Evolutionary conservation across 495 filamentous ascomycete species (phyloP), one percentile per base, ranked within the genome.

Genomic region (Podospora sp.): DNA sequence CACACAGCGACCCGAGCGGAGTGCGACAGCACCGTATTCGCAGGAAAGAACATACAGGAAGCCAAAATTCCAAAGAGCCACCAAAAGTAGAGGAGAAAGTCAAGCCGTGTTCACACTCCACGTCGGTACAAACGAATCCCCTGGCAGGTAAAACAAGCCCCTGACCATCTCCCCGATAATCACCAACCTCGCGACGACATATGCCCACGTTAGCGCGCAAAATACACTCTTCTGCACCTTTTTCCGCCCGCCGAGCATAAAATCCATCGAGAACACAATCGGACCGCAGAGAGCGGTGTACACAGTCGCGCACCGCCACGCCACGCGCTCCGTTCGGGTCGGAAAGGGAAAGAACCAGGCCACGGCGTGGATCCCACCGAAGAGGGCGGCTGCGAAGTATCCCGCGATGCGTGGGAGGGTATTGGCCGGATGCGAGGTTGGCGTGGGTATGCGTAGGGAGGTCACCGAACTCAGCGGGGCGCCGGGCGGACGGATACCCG

Each of bases 301-400:
- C 52, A 56, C 52, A 2, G 21, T 26, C 20, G 52, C 52, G 52
- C 52, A 56, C 2, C 52, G 20, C 52, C 52, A 56, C 2, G 52
- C 52, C 6, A 56, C 9, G 5, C 9, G 2, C 25, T 56, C 52
- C 11, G 25, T 56, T 2, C 7, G 9, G 8, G 52, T 24, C 52
- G 52, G 52, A 14, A 56, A 56, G n/a, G 52, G 21, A 12, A 56
- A 56, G 9, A 2, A 16, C 52, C 52, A 56, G 2, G 21, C 52
- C n/a, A 26, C 52, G 8, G 21, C 20, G 52, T 56, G 52, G 20
- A 56, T 56, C n/a, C 52, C 52, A 7, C 52, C 52, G n/a, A 56
- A 56, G 20, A 56, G 52, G 11, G 52, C 52, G 52, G 52, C 52
- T 9, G 52, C 20, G 20, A 26, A 24, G 52, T 24, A 56, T n/a